Base-by-base conservation (phyloP, 176 grass and related monocot species). In the Aegilops sharonensis region DNA sequence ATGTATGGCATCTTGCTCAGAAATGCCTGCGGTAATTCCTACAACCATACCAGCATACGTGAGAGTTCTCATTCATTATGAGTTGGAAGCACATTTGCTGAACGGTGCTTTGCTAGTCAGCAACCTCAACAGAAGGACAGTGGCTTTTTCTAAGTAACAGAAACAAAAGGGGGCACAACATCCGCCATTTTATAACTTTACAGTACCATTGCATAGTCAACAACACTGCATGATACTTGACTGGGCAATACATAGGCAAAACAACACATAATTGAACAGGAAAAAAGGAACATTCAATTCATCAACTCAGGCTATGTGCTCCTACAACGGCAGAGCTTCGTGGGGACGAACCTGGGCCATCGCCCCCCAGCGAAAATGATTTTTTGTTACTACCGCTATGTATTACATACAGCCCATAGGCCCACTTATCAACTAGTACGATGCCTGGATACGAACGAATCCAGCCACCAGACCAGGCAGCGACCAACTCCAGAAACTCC, bases 1-100 rank as follows among this genome's bases (percentile, higher is more conserved):
- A 98, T 94, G 82, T 98, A 95, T 29, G 88, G 92, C 80, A 95
- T 88, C 85, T 85, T 98, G 91, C 54, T 86, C 81, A 98, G 85
- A 87, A 95, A 94, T 74, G 80, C 88, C 88, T 92, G 67, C 78
- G 92, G 92, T 76, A 98, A 92, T 63, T 88, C 92, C 94, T 99
- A 86, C 78, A 56, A 66, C 8, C 81, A 88, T 50, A 81, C n/a
- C 27, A 84, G 15, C 80, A 87, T 12, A 30, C 10, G 84, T 68
- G 6, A 84, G 66, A 47, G 23, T 76, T 69, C 12, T 23, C 25
- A 36, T 64, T 59, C 6, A 71, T 79, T 59, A 70, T 42, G 24
- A 86, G 48, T 71, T 47, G 56, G 39, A 84, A 62, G 59, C 32
- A 18, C 17, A 15, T 72, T 70, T 57, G 63, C 27, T 23, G 43